Percentiles rank a stretch among this genome's conserved stretches.
Conservation (phyloP, 2,329 filamentous ascomycete genomes). For the Venturia aucupariae region DNA sequence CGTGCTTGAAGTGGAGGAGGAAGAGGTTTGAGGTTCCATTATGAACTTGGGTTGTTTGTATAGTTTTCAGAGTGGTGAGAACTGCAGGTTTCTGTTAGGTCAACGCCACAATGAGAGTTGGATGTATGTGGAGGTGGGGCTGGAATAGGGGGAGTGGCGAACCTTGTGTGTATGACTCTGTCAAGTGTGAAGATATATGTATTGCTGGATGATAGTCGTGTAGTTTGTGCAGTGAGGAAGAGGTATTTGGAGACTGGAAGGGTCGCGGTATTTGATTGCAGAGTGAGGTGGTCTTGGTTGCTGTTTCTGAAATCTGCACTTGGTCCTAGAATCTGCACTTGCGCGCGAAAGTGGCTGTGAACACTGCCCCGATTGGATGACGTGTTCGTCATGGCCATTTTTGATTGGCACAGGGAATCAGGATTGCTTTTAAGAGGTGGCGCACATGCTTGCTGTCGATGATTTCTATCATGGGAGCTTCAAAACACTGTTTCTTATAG, state of each 20-base stretch:
- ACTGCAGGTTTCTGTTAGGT: too few species aligned
- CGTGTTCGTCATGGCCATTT: background rate
- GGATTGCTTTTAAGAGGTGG: background rate
- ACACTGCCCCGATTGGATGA: constrained; percentile 1
- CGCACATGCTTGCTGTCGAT: too few species aligned
- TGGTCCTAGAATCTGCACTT: background rate
- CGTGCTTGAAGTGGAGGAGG: constrained; percentile 8
- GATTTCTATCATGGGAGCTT: too few species aligned
- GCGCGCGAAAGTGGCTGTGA: background rate
- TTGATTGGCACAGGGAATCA: background rate
- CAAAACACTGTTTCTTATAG: too few species aligned
- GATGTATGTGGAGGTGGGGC: background rate
- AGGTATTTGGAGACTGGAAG: background rate
- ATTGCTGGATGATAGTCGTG: background rate
- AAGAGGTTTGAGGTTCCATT: constrained; percentile 11
- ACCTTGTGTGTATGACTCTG: background rate
- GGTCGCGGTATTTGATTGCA: background rate
- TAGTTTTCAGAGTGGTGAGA: background rate
- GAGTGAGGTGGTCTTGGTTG: background rate
- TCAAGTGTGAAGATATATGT: background rate
- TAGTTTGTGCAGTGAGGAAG: background rate
- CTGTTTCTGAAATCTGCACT: background rate
- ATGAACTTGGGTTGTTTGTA: background rate
- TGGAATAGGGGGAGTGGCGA: background rate
- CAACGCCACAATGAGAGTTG: too few species aligned